These are phyloP conservation scores for Fusarium sp. DNA, from an alignment of 2,329 filamentous ascomycete genomes.

Conservation along the genomic window DNA sequence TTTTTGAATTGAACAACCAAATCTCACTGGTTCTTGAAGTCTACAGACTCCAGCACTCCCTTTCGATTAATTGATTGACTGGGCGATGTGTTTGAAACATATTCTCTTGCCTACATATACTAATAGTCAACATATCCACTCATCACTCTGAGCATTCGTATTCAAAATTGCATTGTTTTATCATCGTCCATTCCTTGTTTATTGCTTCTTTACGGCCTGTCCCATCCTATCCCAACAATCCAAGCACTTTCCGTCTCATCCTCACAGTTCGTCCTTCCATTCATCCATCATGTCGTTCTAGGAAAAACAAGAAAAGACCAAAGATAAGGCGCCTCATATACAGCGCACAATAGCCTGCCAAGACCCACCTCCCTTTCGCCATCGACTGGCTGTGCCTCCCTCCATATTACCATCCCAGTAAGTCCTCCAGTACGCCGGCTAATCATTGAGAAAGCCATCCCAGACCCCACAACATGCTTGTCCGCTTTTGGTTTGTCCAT, in stretches of 20 bases:
- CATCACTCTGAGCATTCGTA: not conserved
- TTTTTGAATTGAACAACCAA: not conserved
- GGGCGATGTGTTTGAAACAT: constrained; percentile 10
- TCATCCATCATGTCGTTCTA: constrained; percentile 9
- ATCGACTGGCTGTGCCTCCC: not conserved
- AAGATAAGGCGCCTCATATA: constrained; percentile 16
- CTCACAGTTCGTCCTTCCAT: constrained; percentile 5
- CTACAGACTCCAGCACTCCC: not conserved
- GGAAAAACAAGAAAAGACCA: constrained; percentile 4
- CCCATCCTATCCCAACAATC: constrained; percentile 24
- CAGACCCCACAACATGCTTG: constrained; percentile 22
- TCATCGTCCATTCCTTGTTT: constrained; percentile 7
- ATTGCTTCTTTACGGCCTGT: not conserved
- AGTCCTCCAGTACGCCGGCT: constrained; percentile 33
- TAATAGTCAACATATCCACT: constrained; percentile 7
- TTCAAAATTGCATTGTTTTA: constrained; percentile 1
- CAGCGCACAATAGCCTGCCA: constrained; percentile 2
- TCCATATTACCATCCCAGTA: constrained; percentile 18
- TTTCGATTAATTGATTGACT: not conserved
- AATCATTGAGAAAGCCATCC: constrained; percentile 30
- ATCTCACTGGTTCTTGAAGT: too few relatives aligned
- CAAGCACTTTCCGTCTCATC: constrained; percentile 25
- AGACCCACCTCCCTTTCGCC: not conserved
- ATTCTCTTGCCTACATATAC: constrained; percentile 10
- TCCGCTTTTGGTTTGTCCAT: constrained; percentile 40